Evolutionary conservation across 768 basidiomycete species (phyloP).

Genomic region (Polyporus arcularius): DNA sequence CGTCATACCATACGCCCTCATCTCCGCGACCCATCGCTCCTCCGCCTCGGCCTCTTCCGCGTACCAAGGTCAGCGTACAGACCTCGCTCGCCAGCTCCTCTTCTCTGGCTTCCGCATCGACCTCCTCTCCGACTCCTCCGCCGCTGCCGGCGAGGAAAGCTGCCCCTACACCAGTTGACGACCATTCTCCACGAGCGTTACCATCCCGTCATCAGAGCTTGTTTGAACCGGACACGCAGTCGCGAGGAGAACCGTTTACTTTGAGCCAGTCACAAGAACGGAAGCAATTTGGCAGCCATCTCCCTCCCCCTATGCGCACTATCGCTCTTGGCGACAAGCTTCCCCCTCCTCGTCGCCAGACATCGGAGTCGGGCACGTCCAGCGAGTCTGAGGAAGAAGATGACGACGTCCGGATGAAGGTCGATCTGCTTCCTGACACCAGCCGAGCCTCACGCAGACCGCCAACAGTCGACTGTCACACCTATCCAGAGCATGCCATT

Average conservation of each 20-base stretch:
- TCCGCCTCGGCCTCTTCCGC: constrained; percentile 27
- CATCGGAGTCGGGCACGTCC: constrained; percentile 36
- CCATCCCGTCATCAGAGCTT: constrained; percentile 17
- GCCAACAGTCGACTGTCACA: constrained; percentile 35
- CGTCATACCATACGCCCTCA: constrained; percentile 18
- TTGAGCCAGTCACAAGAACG: constrained; percentile 21
- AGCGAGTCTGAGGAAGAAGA: constrained; percentile 57
- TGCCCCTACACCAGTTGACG: constrained; percentile 15
- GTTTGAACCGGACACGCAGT: constrained; percentile 9
- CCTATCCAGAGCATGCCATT: constrained; percentile 50
- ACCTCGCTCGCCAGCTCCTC: constrained; percentile 14
- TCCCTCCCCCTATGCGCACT: constrained; percentile 74
- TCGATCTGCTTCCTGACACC: constrained; percentile 66
- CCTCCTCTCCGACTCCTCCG: constrained; percentile 35
- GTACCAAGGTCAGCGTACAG: constrained; percentile 15
- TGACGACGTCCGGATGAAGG: constrained; percentile 44
- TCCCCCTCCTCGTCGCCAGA: constrained; percentile 51
- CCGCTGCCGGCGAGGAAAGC: constrained; percentile 35
- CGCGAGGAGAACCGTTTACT: neutral
- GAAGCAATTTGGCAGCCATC: constrained; percentile 34
- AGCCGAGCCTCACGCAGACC: constrained; percentile 64
- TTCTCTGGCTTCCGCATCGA: constrained; percentile 18
- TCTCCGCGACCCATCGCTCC: constrained; percentile 19
- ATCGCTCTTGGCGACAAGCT: constrained; percentile 71
- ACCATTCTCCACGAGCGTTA: constrained; percentile 7